Base-by-base conservation (phyloP, 345 rosid genomes). In the Rhizophora apiculata region DNA sequence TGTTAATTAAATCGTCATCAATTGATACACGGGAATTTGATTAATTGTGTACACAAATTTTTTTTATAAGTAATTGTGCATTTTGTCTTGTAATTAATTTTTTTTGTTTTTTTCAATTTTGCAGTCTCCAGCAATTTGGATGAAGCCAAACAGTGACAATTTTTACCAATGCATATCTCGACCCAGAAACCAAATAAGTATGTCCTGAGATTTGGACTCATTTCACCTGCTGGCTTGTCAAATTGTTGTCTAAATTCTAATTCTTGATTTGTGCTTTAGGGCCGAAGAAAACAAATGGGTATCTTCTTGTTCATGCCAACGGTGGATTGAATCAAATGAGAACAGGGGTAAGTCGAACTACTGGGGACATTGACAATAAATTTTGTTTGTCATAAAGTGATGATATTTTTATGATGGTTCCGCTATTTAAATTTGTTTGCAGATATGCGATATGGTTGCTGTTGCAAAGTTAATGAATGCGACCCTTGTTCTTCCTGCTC, bases 291-390 rank as follows among this genome's bases (percentile, higher is more conserved):
- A 84, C 98, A 36, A 92, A 90, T 72, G 98, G 99, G 1, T 96
- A 89, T 76, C 86, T 96, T 70, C 55, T 96, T 29, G 96, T 90
- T 75, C 97, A 92, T 70, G 98, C 99, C 7, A 96, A 92, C 66
- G 99, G 98, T 39, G 99, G 99, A 75, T 67, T 96, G 82, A 96
- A 96, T 85, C 99, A 96, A 85, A 96, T 96, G 99, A 90, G 98
- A 85, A 88, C 97, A n/a, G 98, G 98, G 58, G 99, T 92, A 81
- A 78, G 92, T 81, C 74, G 55, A 67, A 9, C 8, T 31, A 1
- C 36, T 18, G 13, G 18, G 18, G 6, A 19, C 9, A 10, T 26
- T 9, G 27, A 37, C 31, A 18, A 37, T 20, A 10, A 4, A 53
- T 11, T 63, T 13, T 43, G 49, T 43, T 43, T 43, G 49, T 43